Evolutionary conservation across 2,329 filamentous ascomycete genomes (phyloP).

Genomic region (Talaromyces sp.): DNA sequence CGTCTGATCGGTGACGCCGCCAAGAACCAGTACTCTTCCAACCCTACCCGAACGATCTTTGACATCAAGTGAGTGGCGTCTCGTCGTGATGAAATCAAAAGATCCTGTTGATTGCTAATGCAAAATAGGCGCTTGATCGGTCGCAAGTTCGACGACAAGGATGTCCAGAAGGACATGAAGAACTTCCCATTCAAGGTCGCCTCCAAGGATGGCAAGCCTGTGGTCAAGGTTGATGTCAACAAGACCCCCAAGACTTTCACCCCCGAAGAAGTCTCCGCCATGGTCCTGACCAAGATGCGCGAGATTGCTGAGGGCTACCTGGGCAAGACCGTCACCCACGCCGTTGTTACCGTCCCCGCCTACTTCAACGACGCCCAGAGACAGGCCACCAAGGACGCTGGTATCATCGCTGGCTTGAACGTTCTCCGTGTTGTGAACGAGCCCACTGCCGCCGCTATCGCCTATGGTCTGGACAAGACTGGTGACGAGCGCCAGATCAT

Average conservation of each 20-base stretch:
- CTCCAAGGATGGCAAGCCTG: conserved; percentile 84
- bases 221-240: conserved; percentile 64
- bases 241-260: conserved; percentile 58
- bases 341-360: conserved; percentile 85
- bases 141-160: conserved; percentile 76
- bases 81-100: neutral
- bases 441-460: conserved; percentile 90
- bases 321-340: conserved; percentile 57
- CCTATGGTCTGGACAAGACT: conserved; percentile 87
- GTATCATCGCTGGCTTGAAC: conserved; percentile 85
- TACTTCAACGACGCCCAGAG: conserved; percentile 99
- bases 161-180: conserved; percentile 91
- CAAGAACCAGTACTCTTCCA: conserved; percentile 87
- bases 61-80: conserved; percentile 70
- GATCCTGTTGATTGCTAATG: neutral
- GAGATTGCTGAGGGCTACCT: conserved; percentile 60
- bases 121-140: conserved; percentile 68
- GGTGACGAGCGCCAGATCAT: conserved; percentile 81
- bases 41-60: conserved; percentile 71
- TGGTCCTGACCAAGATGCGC: conserved; percentile 65
- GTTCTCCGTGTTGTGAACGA: conserved; percentile 96
- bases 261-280: conserved; percentile 62
- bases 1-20: conserved; percentile 94
- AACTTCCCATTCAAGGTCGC: conserved; percentile 96
- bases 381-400: conserved; percentile 94